Evolutionary conservation across 441 rosid genomes (phyloP), one percentile per base, ranked within the genome.

Genomic region (Rhodomyrtus psidioides): DNA sequence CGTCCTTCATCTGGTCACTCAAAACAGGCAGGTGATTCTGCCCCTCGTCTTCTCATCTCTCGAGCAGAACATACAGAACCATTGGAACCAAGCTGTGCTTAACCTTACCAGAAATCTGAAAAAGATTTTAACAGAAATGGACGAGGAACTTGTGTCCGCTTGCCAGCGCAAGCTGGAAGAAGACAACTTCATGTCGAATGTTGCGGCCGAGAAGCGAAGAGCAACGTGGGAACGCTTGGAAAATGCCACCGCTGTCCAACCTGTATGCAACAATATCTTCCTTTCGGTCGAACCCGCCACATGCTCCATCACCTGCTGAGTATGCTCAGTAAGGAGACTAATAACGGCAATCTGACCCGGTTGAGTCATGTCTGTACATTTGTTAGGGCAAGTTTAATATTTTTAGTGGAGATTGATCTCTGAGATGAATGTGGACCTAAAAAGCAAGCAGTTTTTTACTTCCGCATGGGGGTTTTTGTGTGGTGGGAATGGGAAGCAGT

Each of bases 1-100:
- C 81, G 27, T 95, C 88, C 90, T 93, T 49, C 89, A 90, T 75
- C 95, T 92, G 28, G 85, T 95, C 12, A 87, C 87, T 49, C 90
- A 92, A 23, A 92, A 95, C 84, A 88, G 94, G 59, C 92, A 91
- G 70, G 92, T 89, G 84, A 91, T 95, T 70, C 88, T 92, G 83
- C 98, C 98, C 53, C 90, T 92, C 2, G 88, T 94, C 74, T 84
- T 92, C 88, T 84, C 95, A 24, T 94, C 94, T 59, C 93, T 95
- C 5, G 95, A 95, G 90, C 88, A 84, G 86, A 95, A 95, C 87
- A 85, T 90, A 58, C 90, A 84, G 89, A 91, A 86, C 87, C 98
- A 95, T 87, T 95, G 98, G 98, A 94, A 94, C 86, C 95, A 92
- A 84, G 91, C 98, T 6, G 96, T 95, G 39, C 94, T 95, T 65